Base-by-base conservation (phyloP, 441 rosid genomes). In the Mallotus repandus region DNA sequence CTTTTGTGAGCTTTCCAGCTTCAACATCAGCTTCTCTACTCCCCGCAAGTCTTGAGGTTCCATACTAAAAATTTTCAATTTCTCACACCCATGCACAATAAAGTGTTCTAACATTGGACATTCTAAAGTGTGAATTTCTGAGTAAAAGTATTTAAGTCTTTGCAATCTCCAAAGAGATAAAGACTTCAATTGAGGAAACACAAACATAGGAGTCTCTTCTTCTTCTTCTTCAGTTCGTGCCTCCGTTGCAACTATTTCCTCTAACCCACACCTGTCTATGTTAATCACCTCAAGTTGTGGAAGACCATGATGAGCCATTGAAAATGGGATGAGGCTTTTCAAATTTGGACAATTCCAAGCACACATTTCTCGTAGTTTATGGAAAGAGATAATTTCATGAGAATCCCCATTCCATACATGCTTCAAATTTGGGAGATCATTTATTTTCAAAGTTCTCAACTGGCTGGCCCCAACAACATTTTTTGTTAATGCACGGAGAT, bases 401-500 rank as follows among this genome's bases (percentile, higher is more conserved):
- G 72, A 70, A 66, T 82, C 77, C 29, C 60, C 32, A 49, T 54
- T 68, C 84, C 83, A 79, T 5, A 84, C 18, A 15, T 63, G 67
- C 79, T 75, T 81, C 77, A 84, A 38, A 22, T 75, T 74, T 54
- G 78, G 81, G 55, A 78, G 66, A 4, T 25, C 15, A 0, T 0
- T 25, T 25, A 25, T 25, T 25, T 25, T 25, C 29, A 25, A 25
- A 7, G 3, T 25, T 25, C 29, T 25, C 29, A 25, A 25, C 1
- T 25, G 29, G 32, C 29, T 25, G 29, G 29, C 29, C 29, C 29
- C 29, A 0, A 10, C 5, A 4, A 35, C 48, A 0, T 25, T 25
- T 25, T 25, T 25, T 0, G 29, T 25, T 25, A 25, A 0, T 1
- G 29, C 29, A 25, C 11, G 68, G 0, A 73, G n/a, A 21, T 63